Evolutionary conservation across 352 stramenopile genomes (phyloP), one percentile per base, ranked within the genome.

Genomic region (Ochromonadaceae sp.): DNA sequence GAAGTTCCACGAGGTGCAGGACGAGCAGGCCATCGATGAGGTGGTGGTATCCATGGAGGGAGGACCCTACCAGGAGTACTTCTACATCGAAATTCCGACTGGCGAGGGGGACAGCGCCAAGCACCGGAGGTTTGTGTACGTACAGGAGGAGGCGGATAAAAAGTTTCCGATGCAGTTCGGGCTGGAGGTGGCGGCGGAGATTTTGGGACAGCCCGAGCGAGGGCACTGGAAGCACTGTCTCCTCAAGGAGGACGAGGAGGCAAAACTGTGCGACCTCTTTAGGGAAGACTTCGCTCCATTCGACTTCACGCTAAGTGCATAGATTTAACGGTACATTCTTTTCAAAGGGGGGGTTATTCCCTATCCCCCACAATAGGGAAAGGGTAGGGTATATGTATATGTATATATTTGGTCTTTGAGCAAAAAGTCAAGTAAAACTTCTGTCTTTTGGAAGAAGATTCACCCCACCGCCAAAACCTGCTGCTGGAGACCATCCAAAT

Each of bases 21-120:
- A 2, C 35, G 52, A 44, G n/a, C 9, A 9, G 17, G 9, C 10
- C 7, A 10, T 60, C 2, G 52, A 60, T 30, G 52, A 60, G 20
- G 9, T 10, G 32, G 34, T 47, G 7, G 5, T 50, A 41, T 7
- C 36, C 30, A 22, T 41, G 35, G 3, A 55, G 30, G 55, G 35
- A 2, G 55, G 55, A 32, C 55, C 55, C 14, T 63, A 63, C 22
- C 35, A 63, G 52, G 55, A 63, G 22, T 63, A 63, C 41, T 63
- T 63, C 38, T 63, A 63, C 38, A 63, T 63, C 20, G 55, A 63
- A 10, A 9, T 63, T 7, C 55, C 55, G 15, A 36, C 10, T 34
- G 34, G 12, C 10, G 38, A 20, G 12, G 20, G 5, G 15, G 30
- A 9, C 36, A 42, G 30, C 43, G 10, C 26, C 30, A 7, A 5